A percentile compares a stretch with the other conserved stretches of the same genome.
phyloP scores from a whole-genome alignment of 1,284 basidiomycete genomes.

The Mycena sp. region DNA sequence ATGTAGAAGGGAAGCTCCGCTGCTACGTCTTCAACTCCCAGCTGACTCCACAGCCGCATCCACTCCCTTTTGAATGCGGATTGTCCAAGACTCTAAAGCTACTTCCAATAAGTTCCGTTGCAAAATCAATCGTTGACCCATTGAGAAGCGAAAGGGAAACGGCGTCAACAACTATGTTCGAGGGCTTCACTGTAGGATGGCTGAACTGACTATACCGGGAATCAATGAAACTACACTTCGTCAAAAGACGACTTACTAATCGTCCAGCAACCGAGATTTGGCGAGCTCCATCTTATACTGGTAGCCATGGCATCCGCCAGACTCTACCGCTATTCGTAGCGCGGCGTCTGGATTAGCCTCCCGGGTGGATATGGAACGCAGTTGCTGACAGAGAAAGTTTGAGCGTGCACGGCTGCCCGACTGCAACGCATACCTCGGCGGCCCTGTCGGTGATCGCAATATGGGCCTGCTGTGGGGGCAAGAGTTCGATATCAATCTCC shows the following conservation, averaged over 20 bases:
- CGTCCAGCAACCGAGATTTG: constrained; percentile 65
- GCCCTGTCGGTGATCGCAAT: constrained; percentile 74
- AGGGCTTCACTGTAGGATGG: constrained; percentile 73
- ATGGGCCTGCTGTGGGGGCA: constrained; percentile 55
- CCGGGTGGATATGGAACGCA: constrained; percentile 65
- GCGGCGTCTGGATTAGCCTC: constrained; percentile 70
- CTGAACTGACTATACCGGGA: constrained; percentile 61
- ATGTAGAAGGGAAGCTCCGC: too few species aligned
- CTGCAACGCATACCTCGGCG: constrained; percentile 63
- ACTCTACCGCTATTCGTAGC: constrained; percentile 84
- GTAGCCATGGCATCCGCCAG: constrained; percentile 93
- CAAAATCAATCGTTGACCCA: constrained; percentile 87
- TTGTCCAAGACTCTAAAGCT: constrained; percentile 84
- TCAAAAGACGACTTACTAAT: constrained; percentile 71
- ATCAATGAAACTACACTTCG: constrained; percentile 4
- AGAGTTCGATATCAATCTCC: constrained; percentile 63
- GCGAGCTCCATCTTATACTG: constrained; percentile 91
- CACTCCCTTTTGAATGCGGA: constrained; percentile 85
- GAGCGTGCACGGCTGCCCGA: constrained; percentile 6
- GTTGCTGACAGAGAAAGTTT: constrained; percentile 59
- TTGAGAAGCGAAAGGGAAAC: constrained; percentile 83
- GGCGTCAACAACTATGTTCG: constrained; percentile 83
- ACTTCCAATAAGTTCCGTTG: constrained; percentile 91
- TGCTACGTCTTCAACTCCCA: constrained; percentile 81
- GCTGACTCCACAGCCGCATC: constrained; percentile 92